Evolutionary conservation across 2,329 filamentous ascomycete genomes (phyloP).

Genomic region (Aspergillus bombycis): DNA sequence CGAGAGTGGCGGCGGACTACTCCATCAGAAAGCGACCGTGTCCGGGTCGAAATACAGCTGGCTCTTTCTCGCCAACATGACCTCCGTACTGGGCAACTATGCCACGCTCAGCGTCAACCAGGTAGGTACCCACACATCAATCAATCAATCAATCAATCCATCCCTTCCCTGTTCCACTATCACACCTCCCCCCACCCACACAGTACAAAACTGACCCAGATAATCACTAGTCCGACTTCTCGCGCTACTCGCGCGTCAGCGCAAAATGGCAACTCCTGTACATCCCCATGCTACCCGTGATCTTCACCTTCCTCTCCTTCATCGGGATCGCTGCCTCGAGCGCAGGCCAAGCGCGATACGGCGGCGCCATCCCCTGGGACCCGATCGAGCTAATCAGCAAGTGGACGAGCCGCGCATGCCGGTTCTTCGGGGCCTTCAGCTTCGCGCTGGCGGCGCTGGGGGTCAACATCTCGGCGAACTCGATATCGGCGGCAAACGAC

Average conservation of each 20-base stretch:
- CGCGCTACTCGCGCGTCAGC: constrained; percentile 52
- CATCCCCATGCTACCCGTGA: constrained; percentile 54
- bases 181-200: no score
- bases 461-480: constrained; percentile 62
- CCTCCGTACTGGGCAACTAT: constrained; percentile 55
- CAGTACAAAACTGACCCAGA: no score
- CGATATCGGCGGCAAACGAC: constrained; percentile 54
- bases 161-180: no score
- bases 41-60: constrained; percentile 57
- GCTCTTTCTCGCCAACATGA: constrained; percentile 56
- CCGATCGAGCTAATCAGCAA: constrained; percentile 45
- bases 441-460: constrained; percentile 61
- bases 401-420: constrained; percentile 44
- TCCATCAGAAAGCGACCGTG: constrained; percentile 50
- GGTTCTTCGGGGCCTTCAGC: constrained; percentile 56
- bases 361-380: constrained; percentile 46
- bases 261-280: constrained; percentile 56
- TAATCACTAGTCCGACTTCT: constrained; percentile 56
- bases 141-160: no score
- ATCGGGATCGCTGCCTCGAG: constrained; percentile 49
- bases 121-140: background rate
- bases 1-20: constrained; percentile 56
- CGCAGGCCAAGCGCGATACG: constrained; percentile 43
- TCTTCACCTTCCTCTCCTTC: constrained; percentile 58
- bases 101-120: constrained; percentile 57